phyloP scores from a whole-genome alignment of 2,329 filamentous ascomycete genomes.

The Leptosphaerulina australis region DNA sequence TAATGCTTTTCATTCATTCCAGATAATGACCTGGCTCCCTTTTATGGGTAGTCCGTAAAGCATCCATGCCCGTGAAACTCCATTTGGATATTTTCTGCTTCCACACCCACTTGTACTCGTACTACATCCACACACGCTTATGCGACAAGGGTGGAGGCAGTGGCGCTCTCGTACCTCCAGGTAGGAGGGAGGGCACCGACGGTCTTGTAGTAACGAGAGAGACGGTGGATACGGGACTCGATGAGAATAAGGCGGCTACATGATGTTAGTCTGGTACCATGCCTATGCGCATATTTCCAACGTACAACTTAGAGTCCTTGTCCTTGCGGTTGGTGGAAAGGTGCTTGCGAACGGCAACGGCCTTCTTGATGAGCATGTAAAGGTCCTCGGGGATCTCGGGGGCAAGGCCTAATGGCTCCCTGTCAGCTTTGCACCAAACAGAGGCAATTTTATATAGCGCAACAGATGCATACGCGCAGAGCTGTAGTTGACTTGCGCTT shows the following conservation, averaged over 20 bases:
- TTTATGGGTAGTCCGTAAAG: constrained; percentile 40
- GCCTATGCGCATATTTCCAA: background rate
- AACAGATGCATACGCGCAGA: constrained; percentile 57
- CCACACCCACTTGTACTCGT: constrained; percentile 29
- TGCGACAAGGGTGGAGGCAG: constrained; percentile 63
- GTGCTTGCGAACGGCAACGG: constrained; percentile 91
- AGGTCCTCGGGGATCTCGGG: constrained; percentile 99
- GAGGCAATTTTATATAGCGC: constrained; percentile 69
- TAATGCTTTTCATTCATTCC: constrained; percentile 49
- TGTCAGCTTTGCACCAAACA: constrained; percentile 48
- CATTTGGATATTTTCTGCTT: constrained; percentile 39
- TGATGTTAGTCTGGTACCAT: constrained; percentile 14
- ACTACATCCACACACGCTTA: constrained; percentile 47
- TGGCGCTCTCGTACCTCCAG: constrained; percentile 99
- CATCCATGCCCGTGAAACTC: constrained; percentile 48
- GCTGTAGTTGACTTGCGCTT: constrained; percentile 50
- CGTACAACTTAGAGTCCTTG: constrained; percentile 94
- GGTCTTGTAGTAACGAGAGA: constrained; percentile 99
- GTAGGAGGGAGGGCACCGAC: constrained; percentile 82
- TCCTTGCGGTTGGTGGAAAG: constrained; percentile 99
- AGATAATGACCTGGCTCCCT: constrained; percentile 42
- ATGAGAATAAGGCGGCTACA: constrained; percentile 92
- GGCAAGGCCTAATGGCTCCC: constrained; percentile 76
- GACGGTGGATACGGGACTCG: constrained; percentile 99
- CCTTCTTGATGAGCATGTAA: constrained; percentile 99